Evolutionary conservation across 805 yeast genomes (phyloP).

Genomic region (Scheffersomyces stipitis): DNA sequence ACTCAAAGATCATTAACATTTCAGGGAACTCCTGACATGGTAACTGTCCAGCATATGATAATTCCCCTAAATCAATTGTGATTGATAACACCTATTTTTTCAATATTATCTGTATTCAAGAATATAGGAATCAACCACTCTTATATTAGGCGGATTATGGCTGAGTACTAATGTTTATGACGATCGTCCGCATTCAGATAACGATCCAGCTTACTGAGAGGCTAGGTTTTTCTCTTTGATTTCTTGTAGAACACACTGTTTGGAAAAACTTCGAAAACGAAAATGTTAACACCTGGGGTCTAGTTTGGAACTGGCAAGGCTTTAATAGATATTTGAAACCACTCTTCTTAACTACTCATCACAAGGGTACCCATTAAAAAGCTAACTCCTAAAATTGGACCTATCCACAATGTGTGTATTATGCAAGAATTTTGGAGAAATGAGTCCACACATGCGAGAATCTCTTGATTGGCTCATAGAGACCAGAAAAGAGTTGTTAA

Average conservation of each 20-base stretch:
- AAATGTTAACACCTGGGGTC: slow-evolving; percentile 17
- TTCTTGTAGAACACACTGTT: slow-evolving; percentile 11
- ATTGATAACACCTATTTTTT: slow-evolving; percentile 17
- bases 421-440: slow-evolving; percentile 41
- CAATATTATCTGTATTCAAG: slow-evolving; percentile 10
- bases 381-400: slow-evolving; percentile 29
- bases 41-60: slow-evolving; percentile 6
- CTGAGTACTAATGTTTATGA: slow-evolving; percentile 13
- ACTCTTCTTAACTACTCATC: slow-evolving; percentile 22
- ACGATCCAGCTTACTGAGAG: slow-evolving; percentile 15
- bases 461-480: slow-evolving; percentile 22
- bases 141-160: slow-evolving; percentile 9
- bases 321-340: slow-evolving; percentile 14
- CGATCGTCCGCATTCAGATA: slow-evolving; percentile 12
- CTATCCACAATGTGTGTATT: slow-evolving; percentile 35
- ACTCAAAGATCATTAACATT: no score
- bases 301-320: slow-evolving; percentile 24
- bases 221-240: slow-evolving; percentile 16
- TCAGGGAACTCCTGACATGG: not conserved
- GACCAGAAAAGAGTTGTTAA: slow-evolving; percentile 11
- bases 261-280: slow-evolving; percentile 12
- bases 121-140: slow-evolving; percentile 15
- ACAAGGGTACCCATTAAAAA: slow-evolving; percentile 23
- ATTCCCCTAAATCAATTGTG: slow-evolving; percentile 22
- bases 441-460: slow-evolving; percentile 40